Evolutionary conservation across 306 rosid genomes (phyloP).

Genomic region (Myrica gale): DNA sequence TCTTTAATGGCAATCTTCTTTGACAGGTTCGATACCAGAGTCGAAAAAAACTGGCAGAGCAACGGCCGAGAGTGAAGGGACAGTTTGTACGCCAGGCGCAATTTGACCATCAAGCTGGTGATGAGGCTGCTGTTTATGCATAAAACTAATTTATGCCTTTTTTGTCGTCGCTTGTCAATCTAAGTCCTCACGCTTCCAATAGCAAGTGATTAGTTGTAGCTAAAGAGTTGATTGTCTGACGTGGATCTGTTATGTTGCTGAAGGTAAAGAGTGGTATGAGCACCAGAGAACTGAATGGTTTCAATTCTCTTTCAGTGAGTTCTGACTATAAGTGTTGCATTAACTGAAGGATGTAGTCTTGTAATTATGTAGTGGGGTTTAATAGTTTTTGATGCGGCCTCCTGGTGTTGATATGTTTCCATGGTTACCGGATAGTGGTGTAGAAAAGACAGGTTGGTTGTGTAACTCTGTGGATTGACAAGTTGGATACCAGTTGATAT

Average conservation of each 20-base stretch:
- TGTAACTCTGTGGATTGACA: neutral
- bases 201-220: conserved; percentile 19
- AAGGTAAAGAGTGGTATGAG: conserved; percentile 24
- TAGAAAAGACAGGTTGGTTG: conserved; percentile 7
- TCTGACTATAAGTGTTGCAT: conserved; percentile 21
- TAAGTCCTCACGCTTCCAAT: conserved; percentile 8
- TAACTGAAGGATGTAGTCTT: conserved; percentile 20
- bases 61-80: conserved; percentile 71
- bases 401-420: conserved; percentile 15
- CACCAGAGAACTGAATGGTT: conserved; percentile 21
- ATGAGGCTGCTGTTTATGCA: conserved; percentile 32
- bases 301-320: conserved; percentile 15
- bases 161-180: conserved; percentile 13
- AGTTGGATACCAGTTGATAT: conserved; percentile 13
- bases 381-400: conserved; percentile 20
- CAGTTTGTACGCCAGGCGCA: conserved; percentile 58
- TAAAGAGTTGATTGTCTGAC: conserved; percentile 21
- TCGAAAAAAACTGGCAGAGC: conserved; percentile 63
- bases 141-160: conserved; percentile 28
- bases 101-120: conserved; percentile 22
- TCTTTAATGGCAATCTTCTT: conserved; percentile 10
- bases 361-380: conserved; percentile 29
- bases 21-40: conserved; percentile 63
- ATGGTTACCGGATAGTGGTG: neutral
- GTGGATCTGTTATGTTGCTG: conserved; percentile 27